Conservation (phyloP, 202 grass and related monocot genomes). For the Schoenoplectus tabernaemontani region DNA sequence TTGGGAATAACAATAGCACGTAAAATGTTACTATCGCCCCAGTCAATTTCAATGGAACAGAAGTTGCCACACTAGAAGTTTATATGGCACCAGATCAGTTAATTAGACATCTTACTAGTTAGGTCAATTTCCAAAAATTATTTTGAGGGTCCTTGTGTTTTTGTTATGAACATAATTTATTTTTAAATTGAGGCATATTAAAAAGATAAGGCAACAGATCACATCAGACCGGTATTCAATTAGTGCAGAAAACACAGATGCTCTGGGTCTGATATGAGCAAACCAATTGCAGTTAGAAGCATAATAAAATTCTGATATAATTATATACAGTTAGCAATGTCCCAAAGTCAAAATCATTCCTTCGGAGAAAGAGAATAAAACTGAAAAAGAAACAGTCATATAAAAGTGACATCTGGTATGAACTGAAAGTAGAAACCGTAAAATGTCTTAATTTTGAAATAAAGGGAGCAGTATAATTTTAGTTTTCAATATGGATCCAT, state of each 20-base stretch:
- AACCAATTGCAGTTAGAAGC: background rate
- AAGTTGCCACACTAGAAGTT: background rate
- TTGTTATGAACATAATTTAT: background rate
- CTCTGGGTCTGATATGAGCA: background rate
- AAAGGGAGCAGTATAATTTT: background rate
- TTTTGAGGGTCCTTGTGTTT: background rate
- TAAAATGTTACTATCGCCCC: background rate
- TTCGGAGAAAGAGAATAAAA: background rate
- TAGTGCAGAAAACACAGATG: background rate
- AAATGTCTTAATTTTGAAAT: background rate
- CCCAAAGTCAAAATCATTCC: too few relatives aligned
- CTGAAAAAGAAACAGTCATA: background rate
- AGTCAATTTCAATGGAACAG: background rate
- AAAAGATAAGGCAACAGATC: background rate
- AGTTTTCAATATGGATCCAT: background rate
- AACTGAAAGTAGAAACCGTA: too few relatives aligned
- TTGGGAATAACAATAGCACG: background rate
- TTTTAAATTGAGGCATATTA: background rate
- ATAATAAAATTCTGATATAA: background rate
- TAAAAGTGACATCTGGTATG: background rate
- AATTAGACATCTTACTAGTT: background rate
- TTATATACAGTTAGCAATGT: background rate
- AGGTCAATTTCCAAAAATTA: background rate
- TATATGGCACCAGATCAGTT: background rate
- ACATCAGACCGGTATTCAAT: background rate